Evolutionary conservation across 495 filamentous ascomycete genomes (phyloP), one percentile per base, ranked within the genome.

Genomic region (Cenococcum geophilum): DNA sequence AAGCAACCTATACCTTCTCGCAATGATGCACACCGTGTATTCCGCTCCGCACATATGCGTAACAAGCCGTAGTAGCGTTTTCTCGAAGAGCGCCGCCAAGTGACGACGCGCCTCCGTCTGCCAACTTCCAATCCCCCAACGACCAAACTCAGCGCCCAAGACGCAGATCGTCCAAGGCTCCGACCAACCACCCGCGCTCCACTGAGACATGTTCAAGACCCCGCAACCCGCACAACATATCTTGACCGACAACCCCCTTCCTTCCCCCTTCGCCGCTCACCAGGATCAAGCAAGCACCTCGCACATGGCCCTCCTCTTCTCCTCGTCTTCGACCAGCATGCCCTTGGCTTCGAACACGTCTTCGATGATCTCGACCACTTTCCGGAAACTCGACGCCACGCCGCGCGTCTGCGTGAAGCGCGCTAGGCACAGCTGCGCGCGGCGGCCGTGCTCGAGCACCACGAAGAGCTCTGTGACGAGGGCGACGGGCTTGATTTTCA

Each of bases 391-490:
- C 56, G 83, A 87, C 1, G 89, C 92, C 0, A 92, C 90, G 18
- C 93, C 93, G 49, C 84, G 83, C 68, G 92, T 88, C 69, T 96
- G 92, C 32, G 86, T 90, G 75, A 97, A 89, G 16, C 88, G 84
- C 23, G 86, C 89, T 47, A 96, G 81, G 72, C 84, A 86, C 18
- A 96, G 79, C 25, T 67, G 61, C 8, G 71, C 70, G 22, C 70
- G 69, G 36, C 75, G 75, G 25, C 89, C 88, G 63, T 89, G 86
- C 71, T 95, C 88, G 35, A 92, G 86, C 11, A 95, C 83, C 10
- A 84, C 88, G 74, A 89, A 92, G 66, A 97, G 80, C 68, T 97
- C 89, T 49, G 83, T 80, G 4, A 88, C 86, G 68, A 97, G 89
- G 18, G 84, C 79, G 8, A 95, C 88, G 27, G 86, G 84, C 63